These are phyloP conservation scores for Alnus glutinosa DNA, from an alignment of 306 rosid genomes.

Conservation along the genomic window DNA sequence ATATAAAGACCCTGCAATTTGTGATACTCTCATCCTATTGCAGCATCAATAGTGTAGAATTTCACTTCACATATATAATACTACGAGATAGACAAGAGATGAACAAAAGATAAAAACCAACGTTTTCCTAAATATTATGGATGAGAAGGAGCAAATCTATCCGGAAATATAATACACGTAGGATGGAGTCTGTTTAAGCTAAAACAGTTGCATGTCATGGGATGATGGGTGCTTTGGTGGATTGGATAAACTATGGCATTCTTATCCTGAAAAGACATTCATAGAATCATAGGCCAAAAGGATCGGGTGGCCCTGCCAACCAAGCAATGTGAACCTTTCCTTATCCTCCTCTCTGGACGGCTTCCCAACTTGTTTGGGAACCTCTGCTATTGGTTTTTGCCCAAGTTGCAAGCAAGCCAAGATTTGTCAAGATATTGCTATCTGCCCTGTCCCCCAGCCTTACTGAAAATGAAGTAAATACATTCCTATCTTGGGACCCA, in stretches of 20 bases:
- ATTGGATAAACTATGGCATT: slow-evolving; percentile 9
- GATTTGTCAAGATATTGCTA: no score
- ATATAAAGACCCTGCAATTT: no score
- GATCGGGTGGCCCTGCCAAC: slow-evolving; percentile 23
- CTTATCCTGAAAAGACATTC: slow-evolving; percentile 55
- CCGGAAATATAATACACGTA: no score
- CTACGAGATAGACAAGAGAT: no score
- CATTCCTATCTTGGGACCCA: no score
- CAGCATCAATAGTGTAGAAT: no score
- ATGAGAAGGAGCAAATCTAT: slow-evolving; percentile 17
- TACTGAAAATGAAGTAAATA: background rate
- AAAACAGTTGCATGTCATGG: background rate
- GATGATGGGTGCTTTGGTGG: slow-evolving; percentile 11
- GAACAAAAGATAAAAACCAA: no score
- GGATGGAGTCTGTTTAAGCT: no score
- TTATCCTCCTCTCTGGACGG: slow-evolving; percentile 10
- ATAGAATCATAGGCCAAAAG: slow-evolving; percentile 31
- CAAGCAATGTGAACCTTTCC: background rate
- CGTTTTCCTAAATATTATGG: background rate
- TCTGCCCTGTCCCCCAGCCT: background rate
- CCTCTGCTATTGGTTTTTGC: background rate
- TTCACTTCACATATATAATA: no score
- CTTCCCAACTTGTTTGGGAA: slow-evolving; percentile 9
- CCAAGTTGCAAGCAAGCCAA: background rate
- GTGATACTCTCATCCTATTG: no score